Conservation (phyloP, 495 filamentous ascomycete genomes). For the Haplographium delicatum region DNA sequence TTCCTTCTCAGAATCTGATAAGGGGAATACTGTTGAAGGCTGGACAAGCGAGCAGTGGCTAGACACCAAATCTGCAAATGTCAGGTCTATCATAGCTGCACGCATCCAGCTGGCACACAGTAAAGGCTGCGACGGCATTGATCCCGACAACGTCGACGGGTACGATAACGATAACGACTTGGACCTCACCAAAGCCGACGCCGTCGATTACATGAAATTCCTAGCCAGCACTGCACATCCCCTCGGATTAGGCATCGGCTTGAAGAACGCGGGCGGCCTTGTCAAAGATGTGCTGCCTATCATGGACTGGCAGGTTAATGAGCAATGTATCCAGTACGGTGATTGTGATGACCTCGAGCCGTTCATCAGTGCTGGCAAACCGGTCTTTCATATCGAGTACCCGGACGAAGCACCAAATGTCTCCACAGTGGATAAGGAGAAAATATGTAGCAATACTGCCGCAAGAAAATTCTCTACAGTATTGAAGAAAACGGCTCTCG, state of each 20-base stretch:
- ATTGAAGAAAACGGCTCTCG: slow-evolving; percentile 56
- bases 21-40: slow-evolving; percentile 49
- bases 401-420: slow-evolving; percentile 39
- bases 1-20: slow-evolving; percentile 45
- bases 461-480: slow-evolving; percentile 52
- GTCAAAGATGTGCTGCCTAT: slow-evolving; percentile 47
- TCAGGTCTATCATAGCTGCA: slow-evolving; percentile 54
- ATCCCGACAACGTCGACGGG: slow-evolving; percentile 68
- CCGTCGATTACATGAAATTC: slow-evolving; percentile 53
- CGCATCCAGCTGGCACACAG: slow-evolving; percentile 49
- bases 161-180: slow-evolving; percentile 56
- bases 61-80: slow-evolving; percentile 46
- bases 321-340: slow-evolving; percentile 58
- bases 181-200: slow-evolving; percentile 45
- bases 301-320: slow-evolving; percentile 65
- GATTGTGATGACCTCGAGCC: slow-evolving; percentile 52
- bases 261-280: slow-evolving; percentile 62
- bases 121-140: slow-evolving; percentile 66
- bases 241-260: slow-evolving; percentile 42
- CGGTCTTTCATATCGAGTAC: slow-evolving; percentile 73
- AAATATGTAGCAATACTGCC: neutral
- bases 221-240: slow-evolving; percentile 46
- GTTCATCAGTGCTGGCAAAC: slow-evolving; percentile 56
- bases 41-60: slow-evolving; percentile 67
- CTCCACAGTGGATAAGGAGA: slow-evolving; percentile 8